Conservation (phyloP, 257 asterid species). For the Jacaranda copaia region DNA sequence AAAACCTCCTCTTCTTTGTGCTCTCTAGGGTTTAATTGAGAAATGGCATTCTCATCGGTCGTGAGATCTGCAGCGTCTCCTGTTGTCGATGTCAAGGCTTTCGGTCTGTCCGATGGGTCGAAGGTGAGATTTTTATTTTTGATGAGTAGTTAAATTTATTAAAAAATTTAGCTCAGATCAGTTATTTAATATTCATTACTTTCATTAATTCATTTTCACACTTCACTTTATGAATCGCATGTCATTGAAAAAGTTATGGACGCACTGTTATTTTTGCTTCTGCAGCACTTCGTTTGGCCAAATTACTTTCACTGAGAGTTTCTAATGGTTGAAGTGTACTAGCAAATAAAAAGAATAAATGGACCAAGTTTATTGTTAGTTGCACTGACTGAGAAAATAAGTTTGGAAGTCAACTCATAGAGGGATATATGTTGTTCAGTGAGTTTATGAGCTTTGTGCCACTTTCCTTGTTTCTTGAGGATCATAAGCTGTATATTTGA, state of each 20-base stretch:
- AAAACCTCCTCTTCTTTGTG: too few species aligned
- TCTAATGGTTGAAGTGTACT: neutral
- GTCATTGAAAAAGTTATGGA: neutral
- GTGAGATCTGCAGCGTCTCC: conserved; percentile 57
- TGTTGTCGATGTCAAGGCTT: conserved; percentile 37
- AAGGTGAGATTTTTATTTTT: conserved; percentile 33
- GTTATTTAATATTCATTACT: neutral
- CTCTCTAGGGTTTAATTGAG: neutral
- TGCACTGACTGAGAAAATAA: neutral
- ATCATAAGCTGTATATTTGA: too few species aligned
- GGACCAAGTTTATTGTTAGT: conserved; percentile 13
- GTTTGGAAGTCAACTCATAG: conserved; percentile 8
- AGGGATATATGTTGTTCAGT: neutral
- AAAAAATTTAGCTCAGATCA: conserved; percentile 5
- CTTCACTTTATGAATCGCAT: neutral
- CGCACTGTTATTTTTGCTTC: neutral
- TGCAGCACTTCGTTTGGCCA: neutral
- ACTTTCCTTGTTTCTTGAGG: neutral
- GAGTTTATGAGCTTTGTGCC: neutral
- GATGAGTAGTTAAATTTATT: neutral
- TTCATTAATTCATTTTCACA: neutral
- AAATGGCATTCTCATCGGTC: conserved; percentile 56
- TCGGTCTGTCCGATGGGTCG: conserved; percentile 38
- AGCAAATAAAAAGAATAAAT: neutral
- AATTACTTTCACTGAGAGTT: neutral